Evolutionary conservation across 1,284 basidiomycete genomes (phyloP).

Genomic region (Apiotrichum domesticum): DNA sequence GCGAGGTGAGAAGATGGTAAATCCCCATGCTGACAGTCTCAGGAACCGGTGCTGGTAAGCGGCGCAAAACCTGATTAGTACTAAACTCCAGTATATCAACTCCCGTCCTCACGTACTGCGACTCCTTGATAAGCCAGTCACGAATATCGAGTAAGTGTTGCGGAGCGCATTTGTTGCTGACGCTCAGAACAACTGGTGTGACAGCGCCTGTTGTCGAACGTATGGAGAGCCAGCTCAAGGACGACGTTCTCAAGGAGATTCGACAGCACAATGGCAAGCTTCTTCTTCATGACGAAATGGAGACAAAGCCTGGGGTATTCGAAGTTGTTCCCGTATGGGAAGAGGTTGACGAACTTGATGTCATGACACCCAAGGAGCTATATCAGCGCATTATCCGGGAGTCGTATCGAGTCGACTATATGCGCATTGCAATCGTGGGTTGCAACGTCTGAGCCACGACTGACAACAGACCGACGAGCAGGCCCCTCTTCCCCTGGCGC

Average conservation of each 20-base stretch:
- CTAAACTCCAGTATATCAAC: constrained; percentile 34
- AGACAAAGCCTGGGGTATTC: constrained; percentile 84
- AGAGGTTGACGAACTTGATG: constrained; percentile 71
- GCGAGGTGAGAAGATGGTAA: constrained; percentile 57
- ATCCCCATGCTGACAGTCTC: constrained; percentile 22
- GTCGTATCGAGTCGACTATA: constrained; percentile 81
- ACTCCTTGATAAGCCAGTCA: constrained; percentile 78
- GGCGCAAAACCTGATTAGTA: too few relatives aligned
- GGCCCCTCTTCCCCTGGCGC: constrained; percentile 79
- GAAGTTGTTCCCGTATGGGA: constrained; percentile 83
- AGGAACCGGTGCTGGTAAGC: constrained; percentile 72
- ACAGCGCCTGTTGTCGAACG: constrained; percentile 85
- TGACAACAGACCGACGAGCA: constrained; percentile 82
- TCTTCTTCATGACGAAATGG: constrained; percentile 90
- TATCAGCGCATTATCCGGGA: constrained; percentile 52
- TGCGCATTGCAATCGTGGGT: constrained; percentile 74
- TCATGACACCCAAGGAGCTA: constrained; percentile 77
- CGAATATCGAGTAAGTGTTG: constrained; percentile 76
- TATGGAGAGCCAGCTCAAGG: constrained; percentile 87
- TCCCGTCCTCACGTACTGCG: constrained; percentile 81
- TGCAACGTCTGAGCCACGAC: background rate
- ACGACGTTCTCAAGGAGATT: constrained; percentile 79
- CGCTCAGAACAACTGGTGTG: constrained; percentile 77
- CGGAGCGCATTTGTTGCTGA: background rate
- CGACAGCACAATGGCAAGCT: constrained; percentile 69